These are phyloP conservation scores for Komagataella ulmi DNA, from an alignment of 805 yeast genomes.

Conservation along the genomic window DNA sequence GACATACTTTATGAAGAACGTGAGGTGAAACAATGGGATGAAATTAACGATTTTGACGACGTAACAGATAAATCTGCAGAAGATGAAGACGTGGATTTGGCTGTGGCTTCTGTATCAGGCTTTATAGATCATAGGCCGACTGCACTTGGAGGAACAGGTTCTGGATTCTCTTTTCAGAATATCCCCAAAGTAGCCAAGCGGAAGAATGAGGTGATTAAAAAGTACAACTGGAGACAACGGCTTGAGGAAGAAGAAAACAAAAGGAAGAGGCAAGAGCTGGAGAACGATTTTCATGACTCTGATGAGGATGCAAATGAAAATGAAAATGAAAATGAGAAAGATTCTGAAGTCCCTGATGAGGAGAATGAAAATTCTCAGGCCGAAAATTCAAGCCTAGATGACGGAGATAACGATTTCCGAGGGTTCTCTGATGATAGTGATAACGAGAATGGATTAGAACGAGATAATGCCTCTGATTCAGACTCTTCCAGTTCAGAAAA, in stretches of 20 bases:
- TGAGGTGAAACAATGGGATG: conserved; percentile 49
- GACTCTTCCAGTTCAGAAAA: not conserved
- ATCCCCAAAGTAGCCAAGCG: conserved; percentile 33
- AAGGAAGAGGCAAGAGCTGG: conserved; percentile 36
- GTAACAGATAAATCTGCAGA: conserved; percentile 6
- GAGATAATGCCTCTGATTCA: conserved; percentile 7
- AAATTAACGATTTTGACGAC: conserved; percentile 16
- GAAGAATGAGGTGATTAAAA: conserved; percentile 27
- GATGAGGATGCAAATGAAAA: conserved; percentile 16
- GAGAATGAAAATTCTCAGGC: conserved; percentile 5
- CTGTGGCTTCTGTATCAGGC: conserved; percentile 18
- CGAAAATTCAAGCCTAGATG: conserved; percentile 9
- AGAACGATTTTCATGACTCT: conserved; percentile 38
- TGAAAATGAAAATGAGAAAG: conserved; percentile 13
- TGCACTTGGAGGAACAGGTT: conserved; percentile 44
- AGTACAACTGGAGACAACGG: conserved; percentile 64
- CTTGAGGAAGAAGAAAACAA: conserved; percentile 35
- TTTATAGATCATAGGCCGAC: conserved; percentile 66
- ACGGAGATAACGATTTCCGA: conserved; percentile 15
- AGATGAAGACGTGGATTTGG: conserved; percentile 13
- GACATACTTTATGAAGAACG: conserved; percentile 61
- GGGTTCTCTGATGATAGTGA: conserved; percentile 19
- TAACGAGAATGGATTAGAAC: conserved; percentile 10
- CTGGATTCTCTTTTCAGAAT: conserved; percentile 58
- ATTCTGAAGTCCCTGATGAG: conserved; percentile 6